A percentile compares a stretch with the other conserved stretches of the same genome.
Evolutionary conservation across 2,329 filamentous ascomycete species (phyloP).

Genomic region (Dendrostoma leiphaemia): DNA sequence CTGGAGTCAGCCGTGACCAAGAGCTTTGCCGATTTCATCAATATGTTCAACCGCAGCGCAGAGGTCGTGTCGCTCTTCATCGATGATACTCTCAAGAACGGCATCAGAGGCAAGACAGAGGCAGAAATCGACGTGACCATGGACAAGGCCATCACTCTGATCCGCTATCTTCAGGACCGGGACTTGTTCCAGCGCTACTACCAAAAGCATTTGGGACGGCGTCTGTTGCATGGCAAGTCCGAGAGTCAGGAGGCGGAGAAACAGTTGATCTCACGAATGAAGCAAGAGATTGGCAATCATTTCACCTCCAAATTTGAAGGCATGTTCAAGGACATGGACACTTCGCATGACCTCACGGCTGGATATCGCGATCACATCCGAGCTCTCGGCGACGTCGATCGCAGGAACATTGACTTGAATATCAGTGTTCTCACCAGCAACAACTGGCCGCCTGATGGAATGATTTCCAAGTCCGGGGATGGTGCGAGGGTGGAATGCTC

Average conservation of each 20-base stretch:
- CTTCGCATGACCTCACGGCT: conserved; percentile 78
- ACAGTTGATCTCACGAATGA: conserved; percentile 95
- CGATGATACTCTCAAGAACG: conserved; percentile 92
- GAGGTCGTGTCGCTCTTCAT: conserved; percentile 97
- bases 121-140: conserved; percentile 78
- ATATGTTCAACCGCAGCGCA: conserved; percentile 77
- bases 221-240: conserved; percentile 83
- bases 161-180: conserved; percentile 87
- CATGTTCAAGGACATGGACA: conserved; percentile 96
- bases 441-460: conserved; percentile 90
- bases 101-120: conserved; percentile 90
- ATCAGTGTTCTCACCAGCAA: conserved; percentile 89
- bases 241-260: conserved; percentile 91
- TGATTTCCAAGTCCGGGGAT: conserved; percentile 49
- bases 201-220: conserved; percentile 90
- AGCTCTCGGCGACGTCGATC: conserved; percentile 48
- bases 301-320: conserved; percentile 92
- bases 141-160: conserved; percentile 83
- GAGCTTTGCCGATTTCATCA: conserved; percentile 92
- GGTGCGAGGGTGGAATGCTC: conserved; percentile 54
- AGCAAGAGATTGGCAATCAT: conserved; percentile 89
- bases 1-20: conserved; percentile 80
- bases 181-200: conserved; percentile 97
- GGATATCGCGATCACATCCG: conserved; percentile 70
- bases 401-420: conserved; percentile 70